These are phyloP conservation scores for Hura crepitans DNA, from an alignment of 441 rosid species.

Conservation along the genomic window DNA sequence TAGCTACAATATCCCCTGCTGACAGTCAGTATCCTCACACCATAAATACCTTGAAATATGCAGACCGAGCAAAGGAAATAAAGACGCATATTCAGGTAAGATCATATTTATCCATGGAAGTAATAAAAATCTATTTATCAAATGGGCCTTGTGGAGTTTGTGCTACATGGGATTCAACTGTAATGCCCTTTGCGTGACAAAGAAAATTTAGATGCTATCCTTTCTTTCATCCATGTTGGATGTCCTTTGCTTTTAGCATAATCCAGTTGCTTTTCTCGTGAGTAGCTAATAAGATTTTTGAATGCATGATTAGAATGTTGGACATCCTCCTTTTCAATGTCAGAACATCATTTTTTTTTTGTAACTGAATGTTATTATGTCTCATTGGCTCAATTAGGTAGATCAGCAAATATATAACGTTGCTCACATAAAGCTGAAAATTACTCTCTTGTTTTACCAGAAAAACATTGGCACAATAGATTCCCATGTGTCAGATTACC, in stretches of 20 bases:
- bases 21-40: constrained; percentile 83
- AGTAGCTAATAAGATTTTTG: background rate
- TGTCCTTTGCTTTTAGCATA: background rate
- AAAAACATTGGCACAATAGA: constrained; percentile 88
- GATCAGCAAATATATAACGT: background rate
- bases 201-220: background rate
- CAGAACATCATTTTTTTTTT: background rate
- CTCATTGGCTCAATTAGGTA: background rate
- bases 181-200: constrained; percentile 2
- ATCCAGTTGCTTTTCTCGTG: background rate
- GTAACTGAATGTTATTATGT: background rate
- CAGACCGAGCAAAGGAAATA: constrained; percentile 92
- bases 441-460: constrained; percentile 36
- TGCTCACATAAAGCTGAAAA: constrained; percentile 4
- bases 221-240: background rate
- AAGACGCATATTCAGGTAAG: constrained; percentile 87
- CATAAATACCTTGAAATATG: constrained; percentile 87
- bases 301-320: background rate
- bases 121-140: background rate
- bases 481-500: constrained; percentile 86
- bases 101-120: constrained; percentile 10
- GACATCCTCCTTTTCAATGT: background rate
- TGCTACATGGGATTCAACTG: background rate
- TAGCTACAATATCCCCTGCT: constrained; percentile 83
- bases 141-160: background rate